Evolutionary conservation across 768 basidiomycete species (phyloP).

Genomic region (Astraeus odoratus): DNA sequence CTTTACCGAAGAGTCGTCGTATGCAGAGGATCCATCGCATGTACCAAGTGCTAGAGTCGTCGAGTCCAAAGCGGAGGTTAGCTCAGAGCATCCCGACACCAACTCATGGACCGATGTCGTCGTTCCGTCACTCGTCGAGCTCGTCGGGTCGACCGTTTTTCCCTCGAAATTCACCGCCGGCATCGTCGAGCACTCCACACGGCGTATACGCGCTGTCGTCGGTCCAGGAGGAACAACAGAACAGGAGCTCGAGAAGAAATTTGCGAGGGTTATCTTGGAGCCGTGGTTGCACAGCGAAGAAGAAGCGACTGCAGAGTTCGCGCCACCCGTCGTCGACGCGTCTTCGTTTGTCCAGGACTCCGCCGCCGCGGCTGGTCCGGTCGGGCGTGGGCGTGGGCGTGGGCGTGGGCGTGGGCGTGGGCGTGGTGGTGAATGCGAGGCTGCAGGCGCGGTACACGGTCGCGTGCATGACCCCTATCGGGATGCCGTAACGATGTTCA

Average conservation of each 20-base stretch:
- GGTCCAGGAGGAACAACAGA: conserved; percentile 23
- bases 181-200: conserved; percentile 56
- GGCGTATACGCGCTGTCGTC: conserved; percentile 44
- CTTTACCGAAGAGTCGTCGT: too few relatives aligned
- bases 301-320: conserved; percentile 32
- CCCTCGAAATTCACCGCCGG: conserved; percentile 55
- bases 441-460: neutral
- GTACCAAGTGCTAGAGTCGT: too few relatives aligned
- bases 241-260: conserved; percentile 25
- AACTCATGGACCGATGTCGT: conserved; percentile 23
- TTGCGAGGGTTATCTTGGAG: conserved; percentile 42
- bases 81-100: conserved; percentile 8
- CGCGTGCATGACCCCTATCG: conserved; percentile 32
- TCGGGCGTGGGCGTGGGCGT: neutral
- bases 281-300: conserved; percentile 39
- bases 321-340: conserved; percentile 28
- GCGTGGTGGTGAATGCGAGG: neutral
- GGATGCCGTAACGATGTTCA: conserved; percentile 25
- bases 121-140: conserved; percentile 25
- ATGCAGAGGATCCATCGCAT: too few relatives aligned
- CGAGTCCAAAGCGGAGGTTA: neutral
- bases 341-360: conserved; percentile 5
- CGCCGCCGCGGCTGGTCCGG: neutral
- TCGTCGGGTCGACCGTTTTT: conserved; percentile 50
- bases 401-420: too few relatives aligned